phyloP scores from a whole-genome alignment of 2,329 filamentous ascomycete genomes.

The Venturia nashicola region DNA sequence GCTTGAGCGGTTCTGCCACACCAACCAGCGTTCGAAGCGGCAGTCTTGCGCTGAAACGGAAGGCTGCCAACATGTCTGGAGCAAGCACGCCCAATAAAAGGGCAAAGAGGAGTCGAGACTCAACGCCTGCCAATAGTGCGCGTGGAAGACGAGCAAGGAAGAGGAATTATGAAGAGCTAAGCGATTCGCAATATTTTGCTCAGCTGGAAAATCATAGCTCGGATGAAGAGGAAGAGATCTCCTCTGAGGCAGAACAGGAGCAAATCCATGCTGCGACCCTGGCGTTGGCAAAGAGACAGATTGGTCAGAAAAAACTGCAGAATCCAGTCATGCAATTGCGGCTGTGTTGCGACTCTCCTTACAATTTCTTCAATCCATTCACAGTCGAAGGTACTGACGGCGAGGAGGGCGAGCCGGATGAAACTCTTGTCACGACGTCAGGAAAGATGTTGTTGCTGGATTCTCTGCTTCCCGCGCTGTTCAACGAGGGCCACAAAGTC shows the following conservation, averaged over 20 bases:
- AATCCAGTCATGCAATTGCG: constrained; percentile 89
- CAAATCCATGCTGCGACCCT: constrained; percentile 54
- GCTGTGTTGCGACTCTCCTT: constrained; percentile 82
- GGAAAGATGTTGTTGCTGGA: constrained; percentile 96
- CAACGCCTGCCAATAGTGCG: constrained; percentile 52
- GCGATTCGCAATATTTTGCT: constrained; percentile 73
- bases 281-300: constrained; percentile 73
- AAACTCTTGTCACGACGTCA: constrained; percentile 71
- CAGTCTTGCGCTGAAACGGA: constrained; percentile 46
- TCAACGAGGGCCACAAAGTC: constrained; percentile 70
- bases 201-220: constrained; percentile 53
- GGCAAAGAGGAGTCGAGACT: constrained; percentile 58
- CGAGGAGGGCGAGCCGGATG: constrained; percentile 50
- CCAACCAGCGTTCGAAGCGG: constrained; percentile 30
- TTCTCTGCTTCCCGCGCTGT: constrained; percentile 64
- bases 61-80: constrained; percentile 29
- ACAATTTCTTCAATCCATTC: constrained; percentile 95
- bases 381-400: constrained; percentile 34
- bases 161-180: constrained; percentile 56
- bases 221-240: constrained; percentile 25
- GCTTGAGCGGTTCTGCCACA: constrained; percentile 34
- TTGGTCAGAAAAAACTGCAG: constrained; percentile 81
- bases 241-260: constrained; percentile 44
- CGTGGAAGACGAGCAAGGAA: constrained; percentile 42
- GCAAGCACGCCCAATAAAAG: constrained; percentile 49